Conservation (phyloP, 257 asterid species). For the Linderniella brevidens region DNA sequence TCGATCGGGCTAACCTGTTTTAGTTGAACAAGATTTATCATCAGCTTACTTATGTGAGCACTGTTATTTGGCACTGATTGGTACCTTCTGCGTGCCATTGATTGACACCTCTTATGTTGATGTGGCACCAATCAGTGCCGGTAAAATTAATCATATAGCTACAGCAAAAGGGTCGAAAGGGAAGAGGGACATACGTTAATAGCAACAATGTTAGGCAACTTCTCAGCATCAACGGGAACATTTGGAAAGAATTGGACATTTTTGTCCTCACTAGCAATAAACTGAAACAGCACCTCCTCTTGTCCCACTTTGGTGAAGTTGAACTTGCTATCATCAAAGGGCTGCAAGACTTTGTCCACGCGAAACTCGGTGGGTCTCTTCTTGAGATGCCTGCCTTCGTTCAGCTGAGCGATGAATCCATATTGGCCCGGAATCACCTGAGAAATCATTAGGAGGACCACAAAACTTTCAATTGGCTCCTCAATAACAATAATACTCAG, state of each 20-base stretch:
- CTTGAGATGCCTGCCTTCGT: slow-evolving; percentile 94
- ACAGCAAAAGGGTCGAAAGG: too few relatives aligned
- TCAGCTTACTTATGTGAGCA: too few relatives aligned
- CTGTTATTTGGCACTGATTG: too few relatives aligned
- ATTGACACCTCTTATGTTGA: too few relatives aligned
- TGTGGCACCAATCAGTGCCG: too few relatives aligned
- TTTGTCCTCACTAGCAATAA: slow-evolving; percentile 43
- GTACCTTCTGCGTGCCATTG: too few relatives aligned
- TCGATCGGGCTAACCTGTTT: slow-evolving; percentile 99
- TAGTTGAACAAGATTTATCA: too few relatives aligned
- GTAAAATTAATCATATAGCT: too few relatives aligned
- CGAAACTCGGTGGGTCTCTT: slow-evolving; percentile 98
- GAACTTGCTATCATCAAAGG: slow-evolving; percentile 82
- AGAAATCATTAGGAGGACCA: background rate
- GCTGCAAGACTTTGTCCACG: slow-evolving; percentile 84
- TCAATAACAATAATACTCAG: background rate
- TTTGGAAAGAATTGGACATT: slow-evolving; percentile 47
- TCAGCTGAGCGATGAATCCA: slow-evolving; percentile 84
- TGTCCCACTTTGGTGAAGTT: slow-evolving; percentile 92
- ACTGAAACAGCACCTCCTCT: slow-evolving; percentile 88
- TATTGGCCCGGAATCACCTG: slow-evolving; percentile 87
- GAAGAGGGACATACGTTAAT: slow-evolving; percentile 42
- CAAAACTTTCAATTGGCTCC: background rate
- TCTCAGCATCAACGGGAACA: slow-evolving; percentile 44
- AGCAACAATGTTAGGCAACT: slow-evolving; percentile 67